phyloP scores from a whole-genome alignment of 2,329 filamentous ascomycete species.

The Cladosporium velox region DNA sequence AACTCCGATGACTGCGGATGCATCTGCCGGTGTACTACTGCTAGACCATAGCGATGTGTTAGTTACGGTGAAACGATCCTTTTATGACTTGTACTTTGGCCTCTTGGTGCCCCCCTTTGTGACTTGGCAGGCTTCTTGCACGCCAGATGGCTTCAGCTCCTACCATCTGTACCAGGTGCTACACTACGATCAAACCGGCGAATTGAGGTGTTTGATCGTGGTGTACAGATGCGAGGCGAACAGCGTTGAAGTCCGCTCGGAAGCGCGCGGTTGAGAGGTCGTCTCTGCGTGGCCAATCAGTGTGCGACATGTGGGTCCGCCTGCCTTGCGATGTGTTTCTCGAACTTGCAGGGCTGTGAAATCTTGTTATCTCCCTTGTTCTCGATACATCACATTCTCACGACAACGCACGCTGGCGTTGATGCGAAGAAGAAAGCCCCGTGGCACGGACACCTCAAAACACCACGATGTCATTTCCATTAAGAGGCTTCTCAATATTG shows the following conservation, averaged over 20 bases:
- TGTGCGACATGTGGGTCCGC: background rate
- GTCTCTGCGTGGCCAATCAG: background rate
- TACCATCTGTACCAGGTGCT: background rate
- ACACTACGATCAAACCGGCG: background rate
- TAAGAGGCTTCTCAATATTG: too few species aligned
- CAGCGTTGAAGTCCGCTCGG: constrained; percentile 5
- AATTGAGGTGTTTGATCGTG: background rate
- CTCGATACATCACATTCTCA: background rate
- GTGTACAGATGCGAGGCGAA: background rate
- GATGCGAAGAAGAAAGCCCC: too few species aligned
- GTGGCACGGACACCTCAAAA: too few species aligned
- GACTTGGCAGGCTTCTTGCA: too few species aligned
- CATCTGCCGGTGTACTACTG: constrained; percentile 18
- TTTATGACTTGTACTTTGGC: constrained; percentile 10
- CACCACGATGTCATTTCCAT: too few species aligned
- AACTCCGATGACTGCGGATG: constrained; percentile 3
- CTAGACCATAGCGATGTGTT: constrained; percentile 17
- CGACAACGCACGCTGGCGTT: too few species aligned
- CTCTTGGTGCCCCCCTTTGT: background rate
- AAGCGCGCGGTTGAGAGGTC: background rate
- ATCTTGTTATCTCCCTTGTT: background rate
- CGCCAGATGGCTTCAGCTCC: background rate
- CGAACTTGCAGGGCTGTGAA: background rate
- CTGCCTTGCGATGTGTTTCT: background rate
- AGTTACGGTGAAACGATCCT: constrained; percentile 15